phyloP scores from a whole-genome alignment of 495 filamentous ascomycete genomes.

The Penicillium alfredii region DNA sequence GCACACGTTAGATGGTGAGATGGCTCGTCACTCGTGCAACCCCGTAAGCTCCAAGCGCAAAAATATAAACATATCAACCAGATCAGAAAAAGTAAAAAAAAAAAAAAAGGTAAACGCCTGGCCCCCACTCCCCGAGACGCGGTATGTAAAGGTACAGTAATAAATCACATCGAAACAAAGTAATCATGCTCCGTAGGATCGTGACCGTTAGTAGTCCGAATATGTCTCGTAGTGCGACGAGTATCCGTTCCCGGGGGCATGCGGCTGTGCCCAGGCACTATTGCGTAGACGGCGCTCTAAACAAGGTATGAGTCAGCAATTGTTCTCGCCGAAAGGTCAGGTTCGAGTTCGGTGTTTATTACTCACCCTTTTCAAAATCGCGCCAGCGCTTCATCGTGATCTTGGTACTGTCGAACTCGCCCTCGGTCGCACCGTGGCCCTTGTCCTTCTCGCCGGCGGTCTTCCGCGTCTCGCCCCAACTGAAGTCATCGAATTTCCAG shows the following conservation, averaged over 20 bases:
- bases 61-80: conserved; percentile 7
- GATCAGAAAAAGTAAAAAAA: background rate
- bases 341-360: too few species aligned
- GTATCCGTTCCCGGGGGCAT: conserved; percentile 13
- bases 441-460: conserved; percentile 87
- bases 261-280: conserved; percentile 17
- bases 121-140: conserved; percentile 5
- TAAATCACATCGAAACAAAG: conserved; percentile 14
- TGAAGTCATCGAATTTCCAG: conserved; percentile 99
- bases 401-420: conserved; percentile 95
- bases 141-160: conserved; percentile 19
- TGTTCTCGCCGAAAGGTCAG: too few species aligned
- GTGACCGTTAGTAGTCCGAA: conserved; percentile 26
- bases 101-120: background rate
- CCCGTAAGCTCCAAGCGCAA: conserved; percentile 3
- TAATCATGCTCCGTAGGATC: background rate
- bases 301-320: conserved; percentile 5
- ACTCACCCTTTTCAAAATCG: conserved; percentile 81
- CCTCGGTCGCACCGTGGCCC: conserved; percentile 78
- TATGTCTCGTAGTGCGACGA: conserved; percentile 25
- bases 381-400: conserved; percentile 98
- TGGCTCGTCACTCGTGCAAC: conserved; percentile 12
- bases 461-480: conserved; percentile 97
- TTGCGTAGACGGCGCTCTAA: conserved; percentile 23
- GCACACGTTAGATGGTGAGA: conserved; percentile 7